These are phyloP conservation scores for Sporothrix mexicana DNA, from an alignment of 2,329 filamentous ascomycete genomes.

Conservation along the genomic window DNA sequence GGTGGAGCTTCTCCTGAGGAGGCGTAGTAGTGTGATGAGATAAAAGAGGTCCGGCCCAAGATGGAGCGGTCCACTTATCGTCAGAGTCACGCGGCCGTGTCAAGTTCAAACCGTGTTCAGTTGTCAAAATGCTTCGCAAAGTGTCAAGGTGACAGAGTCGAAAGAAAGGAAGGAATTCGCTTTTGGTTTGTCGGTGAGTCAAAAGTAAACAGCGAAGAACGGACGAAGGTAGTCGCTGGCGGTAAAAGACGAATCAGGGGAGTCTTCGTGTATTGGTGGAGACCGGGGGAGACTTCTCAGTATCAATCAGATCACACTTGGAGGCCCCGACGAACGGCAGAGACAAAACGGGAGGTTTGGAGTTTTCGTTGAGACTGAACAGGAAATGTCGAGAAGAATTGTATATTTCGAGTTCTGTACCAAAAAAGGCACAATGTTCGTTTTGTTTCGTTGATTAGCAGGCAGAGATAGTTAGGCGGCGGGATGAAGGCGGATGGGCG, in stretches of 20 bases:
- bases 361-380: background rate
- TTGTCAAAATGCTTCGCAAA: conserved; percentile 2
- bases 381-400: conserved; percentile 16
- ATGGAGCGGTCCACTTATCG: conserved; percentile 31
- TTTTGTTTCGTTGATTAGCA: conserved; percentile 19
- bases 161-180: background rate
- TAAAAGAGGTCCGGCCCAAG: conserved; percentile 27
- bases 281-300: conserved; percentile 12
- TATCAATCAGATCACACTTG: conserved; percentile 36
- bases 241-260: background rate
- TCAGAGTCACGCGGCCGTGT: conserved; percentile 26
- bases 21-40: conserved; percentile 27
- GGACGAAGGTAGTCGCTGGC: background rate
- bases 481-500: background rate
- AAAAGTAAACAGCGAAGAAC: conserved; percentile 2
- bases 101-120: conserved; percentile 14
- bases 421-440: background rate
- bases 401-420: conserved; percentile 23
- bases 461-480: conserved; percentile 9
- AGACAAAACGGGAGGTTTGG: background rate
- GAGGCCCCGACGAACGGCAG: conserved; percentile 34
- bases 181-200: background rate
- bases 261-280: conserved; percentile 15
- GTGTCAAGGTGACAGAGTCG: background rate
- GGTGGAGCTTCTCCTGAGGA: conserved; percentile 30